Evolutionary conservation across 2,329 filamentous ascomycete species (phyloP), one percentile per base, ranked within the genome.

Genomic region (Didymella pinodella): DNA sequence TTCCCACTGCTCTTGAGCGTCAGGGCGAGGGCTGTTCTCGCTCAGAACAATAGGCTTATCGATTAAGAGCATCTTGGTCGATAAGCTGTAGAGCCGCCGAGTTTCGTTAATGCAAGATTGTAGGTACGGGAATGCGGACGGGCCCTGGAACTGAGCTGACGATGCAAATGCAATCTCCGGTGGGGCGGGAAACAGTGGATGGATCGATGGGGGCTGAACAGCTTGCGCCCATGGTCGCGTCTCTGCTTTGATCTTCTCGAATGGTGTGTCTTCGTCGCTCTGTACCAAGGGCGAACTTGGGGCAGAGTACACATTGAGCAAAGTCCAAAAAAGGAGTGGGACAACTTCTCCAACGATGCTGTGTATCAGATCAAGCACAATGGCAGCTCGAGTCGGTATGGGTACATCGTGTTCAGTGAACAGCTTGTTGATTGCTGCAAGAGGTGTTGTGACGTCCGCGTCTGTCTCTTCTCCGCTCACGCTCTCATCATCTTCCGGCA

Each of bases 141-240:
- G 12, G 51, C 54, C 16, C 65, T 54, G 28, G 60, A 44, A 47
- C 18, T 64, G 52, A 25, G 54, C 48, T 7, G 59, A 49, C 7
- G 66, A 64, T 6, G 53, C 41, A 47, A 72, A 75, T 2, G 64
- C 60, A 44, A 76, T 72, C 36, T 68, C 69, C 12, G 74, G 73
- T 16, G 75, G 75, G 32, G 74, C 68, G 8, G 74, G 74, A 53
- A 76, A 76, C 0, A 69, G 65, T 0, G 75, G 73, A 41, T 77
- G 74, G 38, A 77, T 73, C 11, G 73, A 73, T 3, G 74, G 72
- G 29, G 73, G 75, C 49, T 77, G 75, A 11, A 66, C 55, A 11
- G 71, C 74, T 62, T 71, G 60, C 11, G 69, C 74, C 69, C 70
- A 76, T 2, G 38, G 16, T 34, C 64, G 68, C 0, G 72, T 76